A percentile compares a stretch with the other conserved stretches of the same genome.
These are phyloP conservation scores for Suhomyces terraborum DNA, from an alignment of 1,139 yeast genomes.

Conservation along the genomic window DNA sequence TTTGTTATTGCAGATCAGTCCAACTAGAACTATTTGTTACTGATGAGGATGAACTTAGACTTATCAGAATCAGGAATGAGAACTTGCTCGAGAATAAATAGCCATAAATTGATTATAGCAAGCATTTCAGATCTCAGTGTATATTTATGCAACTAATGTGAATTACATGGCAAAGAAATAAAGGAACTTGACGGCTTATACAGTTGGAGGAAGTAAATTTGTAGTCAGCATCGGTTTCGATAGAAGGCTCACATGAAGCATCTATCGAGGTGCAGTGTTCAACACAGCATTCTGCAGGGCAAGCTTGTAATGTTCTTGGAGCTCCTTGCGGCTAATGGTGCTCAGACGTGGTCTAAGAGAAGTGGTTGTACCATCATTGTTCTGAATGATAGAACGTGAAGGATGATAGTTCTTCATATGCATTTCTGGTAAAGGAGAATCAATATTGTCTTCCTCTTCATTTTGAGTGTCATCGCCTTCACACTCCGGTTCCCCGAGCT, in stretches of 20 bases:
- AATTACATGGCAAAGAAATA: background rate
- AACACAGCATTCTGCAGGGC: constrained; percentile 15
- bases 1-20: no score
- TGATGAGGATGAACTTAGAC: no score
- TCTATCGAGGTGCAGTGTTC: constrained; percentile 10
- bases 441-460: constrained; percentile 17
- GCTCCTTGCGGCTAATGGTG: constrained; percentile 9
- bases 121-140: no score
- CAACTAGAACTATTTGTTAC: no score
- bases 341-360: constrained; percentile 8
- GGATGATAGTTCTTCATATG: constrained; percentile 1
- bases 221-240: no score
- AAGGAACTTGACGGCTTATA: background rate
- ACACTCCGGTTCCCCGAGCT: constrained; percentile 27
- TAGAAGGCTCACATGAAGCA: background rate
- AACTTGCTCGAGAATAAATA: no score
- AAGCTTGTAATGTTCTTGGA: constrained; percentile 14
- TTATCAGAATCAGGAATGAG: no score
- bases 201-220: background rate
- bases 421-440: constrained; percentile 8
- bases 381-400: constrained; percentile 8
- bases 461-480: constrained; percentile 23
- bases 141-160: background rate
- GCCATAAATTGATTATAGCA: no score
- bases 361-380: background rate